Evolutionary conservation across 1,284 basidiomycete species (phyloP).

Genomic region (Apiotrichum brassicae): DNA sequence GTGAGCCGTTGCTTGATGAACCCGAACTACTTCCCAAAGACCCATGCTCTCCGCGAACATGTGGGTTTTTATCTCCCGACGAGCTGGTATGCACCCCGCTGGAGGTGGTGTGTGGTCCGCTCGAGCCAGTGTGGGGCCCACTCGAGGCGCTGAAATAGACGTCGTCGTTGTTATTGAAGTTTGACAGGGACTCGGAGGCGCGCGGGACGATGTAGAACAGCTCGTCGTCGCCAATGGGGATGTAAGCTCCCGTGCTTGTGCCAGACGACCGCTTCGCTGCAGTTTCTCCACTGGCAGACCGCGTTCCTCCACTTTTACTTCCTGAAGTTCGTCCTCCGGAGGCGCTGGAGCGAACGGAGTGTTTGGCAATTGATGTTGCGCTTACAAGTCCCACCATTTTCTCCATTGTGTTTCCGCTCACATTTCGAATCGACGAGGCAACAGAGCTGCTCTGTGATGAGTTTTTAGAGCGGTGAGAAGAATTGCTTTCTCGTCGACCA

Average conservation of each 20-base stretch:
- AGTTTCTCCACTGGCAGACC: background rate
- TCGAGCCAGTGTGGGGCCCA: background rate
- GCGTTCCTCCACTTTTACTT: background rate
- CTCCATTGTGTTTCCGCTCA: conserved; percentile 19
- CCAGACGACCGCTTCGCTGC: background rate
- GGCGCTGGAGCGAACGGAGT: no score
- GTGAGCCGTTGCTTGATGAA: background rate
- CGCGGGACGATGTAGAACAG: conserved; percentile 12
- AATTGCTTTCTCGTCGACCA: background rate
- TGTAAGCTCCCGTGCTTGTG: conserved; percentile 4
- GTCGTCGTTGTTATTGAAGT: background rate
- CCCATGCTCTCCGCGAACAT: conserved; percentile 1
- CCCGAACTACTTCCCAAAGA: conserved; percentile 3
- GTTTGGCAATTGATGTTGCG: background rate
- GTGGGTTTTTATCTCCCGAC: background rate
- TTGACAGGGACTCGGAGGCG: background rate
- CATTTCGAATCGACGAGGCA: conserved; percentile 7
- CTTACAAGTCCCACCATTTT: conserved; percentile 3
- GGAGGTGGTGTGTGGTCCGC: background rate
- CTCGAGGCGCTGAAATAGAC: conserved; percentile 11
- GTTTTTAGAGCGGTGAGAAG: background rate
- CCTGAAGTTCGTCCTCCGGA: background rate
- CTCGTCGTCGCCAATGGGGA: conserved; percentile 12
- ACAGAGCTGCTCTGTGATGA: background rate
- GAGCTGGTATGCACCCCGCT: background rate